Base-by-base conservation (phyloP, 371 early-diverging fungal species). In the Conidiobolus incongruus region DNA sequence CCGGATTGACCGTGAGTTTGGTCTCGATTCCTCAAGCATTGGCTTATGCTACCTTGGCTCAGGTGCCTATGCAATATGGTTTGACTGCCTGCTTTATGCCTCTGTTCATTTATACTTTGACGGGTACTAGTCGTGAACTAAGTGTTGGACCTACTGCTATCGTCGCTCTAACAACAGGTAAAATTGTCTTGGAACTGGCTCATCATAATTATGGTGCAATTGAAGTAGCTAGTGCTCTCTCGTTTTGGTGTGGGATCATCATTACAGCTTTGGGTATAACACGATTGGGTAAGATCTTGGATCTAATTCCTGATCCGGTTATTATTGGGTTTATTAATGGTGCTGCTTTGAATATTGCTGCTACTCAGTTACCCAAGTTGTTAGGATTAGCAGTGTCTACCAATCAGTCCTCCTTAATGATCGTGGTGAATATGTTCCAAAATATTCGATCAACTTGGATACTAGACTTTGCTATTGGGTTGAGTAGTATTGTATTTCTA, bases 61-160 rank as follows among this genome's bases (percentile, higher is more conserved):
- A 62, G 15, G 55, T 91, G 21, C 81, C 86, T 17, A 69, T 78
- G 28, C 65, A 83, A 47, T 79, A 72, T 55, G 91, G 91, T 1
- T 64, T 91, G 13, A 89, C 89, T 61, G 72, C 84, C 35, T 65
- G 79, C 40, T 76, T 86, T 50, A 56, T 81, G 22, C 84, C 88
- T 24, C 63, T 70, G 11, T 53, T 79, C 19, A 43, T 82, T 17
- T 87, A 89, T 54, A 66, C 70, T 42, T 52, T 83, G 44, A 69
- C 85, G 51, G 85, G 81, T n/a, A 84, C 87, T 0, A 72, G 79
- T 23, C 81, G 83, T 53, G 88, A 85, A 45, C 67, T 81, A 30
- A 81, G 81, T n/a, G 76, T 85, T 37, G 88, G 91, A 16, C 74
- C 86, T 1, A 83, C 82, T 4, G 83, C 91, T 16, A 85, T 90